phyloP scores from a whole-genome alignment of 2,329 filamentous ascomycete genomes.

The Aspergillus niger region DNA sequence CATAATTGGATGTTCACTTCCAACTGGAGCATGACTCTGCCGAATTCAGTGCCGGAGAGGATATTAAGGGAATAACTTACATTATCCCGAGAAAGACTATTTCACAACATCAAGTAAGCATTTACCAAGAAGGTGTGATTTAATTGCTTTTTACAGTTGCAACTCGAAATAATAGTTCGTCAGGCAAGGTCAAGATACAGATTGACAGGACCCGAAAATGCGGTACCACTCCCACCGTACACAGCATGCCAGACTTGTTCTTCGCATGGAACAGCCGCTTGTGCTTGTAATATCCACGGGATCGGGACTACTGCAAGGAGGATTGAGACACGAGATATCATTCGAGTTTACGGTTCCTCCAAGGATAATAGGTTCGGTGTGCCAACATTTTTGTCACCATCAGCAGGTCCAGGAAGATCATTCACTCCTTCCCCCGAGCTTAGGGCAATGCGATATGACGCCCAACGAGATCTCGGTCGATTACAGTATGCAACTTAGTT shows the following conservation, averaged over 20 bases:
- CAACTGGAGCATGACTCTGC: not conserved
- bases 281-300: not conserved
- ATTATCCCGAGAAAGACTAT: constrained; percentile 13
- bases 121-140: constrained; percentile 11
- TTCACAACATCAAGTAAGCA: not conserved
- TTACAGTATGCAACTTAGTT: constrained; percentile 12
- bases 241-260: constrained; percentile 13
- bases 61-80: constrained; percentile 13
- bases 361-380: constrained; percentile 18
- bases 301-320: not conserved
- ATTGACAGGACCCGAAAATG: constrained; percentile 20
- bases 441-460: constrained; percentile 16
- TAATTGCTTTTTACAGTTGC: not conserved
- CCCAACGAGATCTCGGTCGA: constrained; percentile 5
- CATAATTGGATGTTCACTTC: not conserved
- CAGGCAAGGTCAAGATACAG: constrained; percentile 16
- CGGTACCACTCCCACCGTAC: constrained; percentile 14
- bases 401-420: constrained; percentile 21
- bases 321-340: constrained; percentile 7
- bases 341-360: constrained; percentile 23
- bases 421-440: constrained; percentile 18
- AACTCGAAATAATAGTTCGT: not conserved
- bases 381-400: constrained; percentile 16
- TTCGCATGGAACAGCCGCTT: constrained; percentile 18
- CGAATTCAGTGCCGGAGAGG: constrained; percentile 15